Percentiles rank a stretch among this genome's conserved stretches.
Conservation (phyloP, 306 rosid species). For the Dryas octopetala region DNA sequence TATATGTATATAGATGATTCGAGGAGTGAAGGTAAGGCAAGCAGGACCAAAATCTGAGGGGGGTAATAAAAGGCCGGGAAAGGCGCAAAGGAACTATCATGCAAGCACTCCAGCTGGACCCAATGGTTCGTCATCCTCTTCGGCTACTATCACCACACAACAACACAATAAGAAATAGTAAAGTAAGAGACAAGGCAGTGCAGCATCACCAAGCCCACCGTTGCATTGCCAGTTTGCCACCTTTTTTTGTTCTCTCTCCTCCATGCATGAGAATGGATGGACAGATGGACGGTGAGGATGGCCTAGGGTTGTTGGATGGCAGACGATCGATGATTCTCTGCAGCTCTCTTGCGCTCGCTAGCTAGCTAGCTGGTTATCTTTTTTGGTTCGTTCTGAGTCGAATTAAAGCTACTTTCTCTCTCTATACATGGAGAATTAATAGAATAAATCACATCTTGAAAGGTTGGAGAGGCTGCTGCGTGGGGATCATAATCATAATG, state of each 20-base stretch:
- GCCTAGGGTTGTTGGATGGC: conserved; percentile 5
- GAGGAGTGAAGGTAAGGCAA: conserved; percentile 95
- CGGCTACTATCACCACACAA: not conserved
- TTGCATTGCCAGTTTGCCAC: not conserved
- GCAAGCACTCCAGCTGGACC: conserved; percentile 33
- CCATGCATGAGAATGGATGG: conserved; percentile 27
- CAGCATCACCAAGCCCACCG: no score
- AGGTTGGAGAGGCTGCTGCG: no score
- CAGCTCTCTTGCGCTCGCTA: not conserved
- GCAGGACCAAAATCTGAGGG: conserved; percentile 61
- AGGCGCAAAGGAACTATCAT: conserved; percentile 69
- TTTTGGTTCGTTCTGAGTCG: not conserved
- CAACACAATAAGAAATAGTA: conserved; percentile 18
- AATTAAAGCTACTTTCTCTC: not conserved
- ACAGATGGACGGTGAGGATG: conserved; percentile 33
- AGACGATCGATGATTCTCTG: not conserved
- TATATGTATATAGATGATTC: conserved; percentile 53
- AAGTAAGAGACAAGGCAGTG: conserved; percentile 11
- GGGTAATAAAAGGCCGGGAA: conserved; percentile 50
- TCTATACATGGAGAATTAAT: no score
- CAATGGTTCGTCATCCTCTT: conserved; percentile 41
- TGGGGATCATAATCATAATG: not conserved
- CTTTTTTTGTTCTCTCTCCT: conserved; percentile 21
- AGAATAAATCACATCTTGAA: no score
- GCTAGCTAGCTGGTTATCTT: not conserved